Evolutionary conservation across 768 basidiomycete genomes (phyloP).

Genomic region (Nidularia sp.): DNA sequence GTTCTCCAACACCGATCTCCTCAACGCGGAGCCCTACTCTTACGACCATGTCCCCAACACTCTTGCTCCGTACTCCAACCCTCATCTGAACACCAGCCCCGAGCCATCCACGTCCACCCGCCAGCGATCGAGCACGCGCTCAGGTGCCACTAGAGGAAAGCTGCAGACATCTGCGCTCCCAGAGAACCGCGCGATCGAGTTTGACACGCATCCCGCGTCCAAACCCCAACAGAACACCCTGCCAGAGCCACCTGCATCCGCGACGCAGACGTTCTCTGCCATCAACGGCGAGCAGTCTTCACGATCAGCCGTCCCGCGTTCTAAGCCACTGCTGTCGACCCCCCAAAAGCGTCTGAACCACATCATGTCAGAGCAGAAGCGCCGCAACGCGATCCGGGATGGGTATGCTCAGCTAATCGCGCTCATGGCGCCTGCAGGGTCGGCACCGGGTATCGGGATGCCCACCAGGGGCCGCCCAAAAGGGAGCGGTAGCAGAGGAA

Average conservation of each 20-base stretch:
- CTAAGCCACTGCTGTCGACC: slow-evolving; percentile 70
- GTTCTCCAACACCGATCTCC: slow-evolving; percentile 18
- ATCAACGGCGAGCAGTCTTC: background rate
- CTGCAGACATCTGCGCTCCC: slow-evolving; percentile 14
- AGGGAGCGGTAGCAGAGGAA: slow-evolving; percentile 65
- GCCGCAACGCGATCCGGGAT: slow-evolving; percentile 86
- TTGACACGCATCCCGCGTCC: slow-evolving; percentile 11
- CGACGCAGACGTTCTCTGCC: slow-evolving; percentile 1
- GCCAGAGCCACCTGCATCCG: slow-evolving; percentile 22
- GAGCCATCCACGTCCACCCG: slow-evolving; percentile 35
- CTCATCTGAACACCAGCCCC: slow-evolving; percentile 39
- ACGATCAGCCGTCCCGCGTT: slow-evolving; percentile 16
- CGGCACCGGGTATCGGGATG: slow-evolving; percentile 62
- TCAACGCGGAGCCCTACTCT: slow-evolving; percentile 18
- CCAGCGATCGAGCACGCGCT: slow-evolving; percentile 22
- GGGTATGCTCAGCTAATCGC: slow-evolving; percentile 85
- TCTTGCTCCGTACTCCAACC: slow-evolving; percentile 41
- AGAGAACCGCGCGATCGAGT: slow-evolving; percentile 13
- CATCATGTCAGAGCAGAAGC: slow-evolving; percentile 93
- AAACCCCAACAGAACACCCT: slow-evolving; percentile 20
- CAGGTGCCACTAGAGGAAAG: slow-evolving; percentile 16
- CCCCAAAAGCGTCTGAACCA: slow-evolving; percentile 90
- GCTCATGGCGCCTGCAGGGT: slow-evolving; percentile 75
- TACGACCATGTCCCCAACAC: slow-evolving; percentile 20
- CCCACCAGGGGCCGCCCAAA: slow-evolving; percentile 79